Evolutionary conservation across 2,329 filamentous ascomycete species (phyloP).

Genomic region (Cytospora schulzeri): DNA sequence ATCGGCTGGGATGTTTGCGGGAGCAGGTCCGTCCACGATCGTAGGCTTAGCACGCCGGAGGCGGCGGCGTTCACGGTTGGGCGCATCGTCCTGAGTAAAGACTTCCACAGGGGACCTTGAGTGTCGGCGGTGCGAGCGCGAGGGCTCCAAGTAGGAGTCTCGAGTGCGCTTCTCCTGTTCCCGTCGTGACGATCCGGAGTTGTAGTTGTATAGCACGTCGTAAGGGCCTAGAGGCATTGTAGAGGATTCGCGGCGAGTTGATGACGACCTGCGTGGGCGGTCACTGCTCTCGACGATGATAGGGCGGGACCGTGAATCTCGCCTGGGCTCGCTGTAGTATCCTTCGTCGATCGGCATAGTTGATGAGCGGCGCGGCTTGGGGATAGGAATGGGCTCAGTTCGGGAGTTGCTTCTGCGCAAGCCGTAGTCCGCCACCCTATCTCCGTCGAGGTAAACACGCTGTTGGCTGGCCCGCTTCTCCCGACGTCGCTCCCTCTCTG

Average conservation of each 20-base stretch:
- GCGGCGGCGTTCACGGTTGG: slow-evolving; percentile 20
- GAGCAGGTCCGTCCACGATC: slow-evolving; percentile 11
- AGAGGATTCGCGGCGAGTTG: slow-evolving; percentile 22
- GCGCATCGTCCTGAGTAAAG: slow-evolving; percentile 2
- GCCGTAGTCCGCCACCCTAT: slow-evolving; percentile 24
- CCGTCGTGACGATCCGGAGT: slow-evolving; percentile 16
- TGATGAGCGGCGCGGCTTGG: slow-evolving; percentile 21
- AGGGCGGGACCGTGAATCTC: slow-evolving; percentile 19
- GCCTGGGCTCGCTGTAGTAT: slow-evolving; percentile 21
- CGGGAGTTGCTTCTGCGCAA: slow-evolving; percentile 23
- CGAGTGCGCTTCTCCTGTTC: slow-evolving; percentile 11
- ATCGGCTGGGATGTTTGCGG: slow-evolving; percentile 11
- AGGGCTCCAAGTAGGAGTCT: slow-evolving; percentile 13
- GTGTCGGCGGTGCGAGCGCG: slow-evolving; percentile 19
- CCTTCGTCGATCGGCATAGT: slow-evolving; percentile 25
- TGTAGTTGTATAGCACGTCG: slow-evolving; percentile 21
- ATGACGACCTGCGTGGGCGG: slow-evolving; percentile 21
- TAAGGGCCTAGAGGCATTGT: slow-evolving; percentile 23
- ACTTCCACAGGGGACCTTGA: slow-evolving; percentile 21
- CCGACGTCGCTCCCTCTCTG: slow-evolving; percentile 23
- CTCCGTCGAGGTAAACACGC: slow-evolving; percentile 25
- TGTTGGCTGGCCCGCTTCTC: slow-evolving; percentile 23
- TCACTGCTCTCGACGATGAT: slow-evolving; percentile 16
- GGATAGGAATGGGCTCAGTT: slow-evolving; percentile 25
- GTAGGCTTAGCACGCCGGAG: slow-evolving; percentile 19